Conservation (phyloP, 371 early-diverging fungal genomes). For the Syncephalastrum racemosum region DNA sequence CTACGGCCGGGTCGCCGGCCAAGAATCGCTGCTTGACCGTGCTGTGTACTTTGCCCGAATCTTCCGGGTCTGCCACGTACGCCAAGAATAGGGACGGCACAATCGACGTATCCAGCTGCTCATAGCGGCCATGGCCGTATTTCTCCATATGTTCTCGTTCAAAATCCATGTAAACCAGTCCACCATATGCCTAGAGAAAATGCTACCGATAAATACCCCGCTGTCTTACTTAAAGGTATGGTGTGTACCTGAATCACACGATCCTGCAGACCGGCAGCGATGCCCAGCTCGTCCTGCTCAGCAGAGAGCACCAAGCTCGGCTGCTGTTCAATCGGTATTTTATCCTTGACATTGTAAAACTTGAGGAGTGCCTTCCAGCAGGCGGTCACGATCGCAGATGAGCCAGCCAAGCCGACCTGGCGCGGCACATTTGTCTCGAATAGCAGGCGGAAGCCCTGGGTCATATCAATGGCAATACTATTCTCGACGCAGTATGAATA, state of each 20-base stretch:
- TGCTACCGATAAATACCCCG: not conserved
- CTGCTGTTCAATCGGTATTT: conserved; percentile 53
- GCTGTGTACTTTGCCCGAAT: conserved; percentile 68
- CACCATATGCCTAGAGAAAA: conserved; percentile 47
- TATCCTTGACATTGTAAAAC: conserved; percentile 42
- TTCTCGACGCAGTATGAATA: conserved; percentile 42
- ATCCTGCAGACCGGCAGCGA: conserved; percentile 71
- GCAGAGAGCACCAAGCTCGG: conserved; percentile 61
- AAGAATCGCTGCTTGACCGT: conserved; percentile 57
- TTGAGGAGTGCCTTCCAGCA: conserved; percentile 53
- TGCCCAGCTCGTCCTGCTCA: conserved; percentile 63
- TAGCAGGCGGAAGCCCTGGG: conserved; percentile 52
- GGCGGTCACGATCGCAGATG: conserved; percentile 66
- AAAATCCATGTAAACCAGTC: conserved; percentile 73
- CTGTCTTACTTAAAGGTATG: not conserved
- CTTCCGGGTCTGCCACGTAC: conserved; percentile 64
- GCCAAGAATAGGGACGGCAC: conserved; percentile 55
- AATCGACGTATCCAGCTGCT: conserved; percentile 29
- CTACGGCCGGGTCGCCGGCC: conserved; percentile 58
- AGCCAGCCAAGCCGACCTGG: conserved; percentile 76
- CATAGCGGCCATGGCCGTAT: conserved; percentile 61
- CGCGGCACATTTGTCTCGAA: conserved; percentile 70
- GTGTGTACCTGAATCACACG: conserved; percentile 62
- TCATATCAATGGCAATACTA: conserved; percentile 32
- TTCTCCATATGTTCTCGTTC: conserved; percentile 49